Evolutionary conservation across 768 basidiomycete genomes (phyloP).

Genomic region (Mycena olivaceomarginata): DNA sequence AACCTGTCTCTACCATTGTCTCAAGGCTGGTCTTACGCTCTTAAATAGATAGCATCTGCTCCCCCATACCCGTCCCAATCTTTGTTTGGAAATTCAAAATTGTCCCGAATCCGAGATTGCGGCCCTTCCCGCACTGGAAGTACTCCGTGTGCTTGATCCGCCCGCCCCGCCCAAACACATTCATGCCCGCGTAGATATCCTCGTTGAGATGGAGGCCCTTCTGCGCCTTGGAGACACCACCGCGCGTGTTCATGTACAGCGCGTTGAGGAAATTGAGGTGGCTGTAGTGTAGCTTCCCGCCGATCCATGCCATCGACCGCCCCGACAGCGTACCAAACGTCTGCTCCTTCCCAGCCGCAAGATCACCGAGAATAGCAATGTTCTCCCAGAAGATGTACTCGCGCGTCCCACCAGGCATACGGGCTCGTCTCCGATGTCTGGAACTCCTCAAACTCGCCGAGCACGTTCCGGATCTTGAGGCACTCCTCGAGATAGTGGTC

Average conservation of each 20-base stretch:
- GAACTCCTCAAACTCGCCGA: conserved; percentile 98
- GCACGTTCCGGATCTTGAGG: conserved; percentile 97
- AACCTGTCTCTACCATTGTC: too few relatives aligned
- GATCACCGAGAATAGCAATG: conserved; percentile 98
- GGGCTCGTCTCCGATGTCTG: conserved; percentile 90
- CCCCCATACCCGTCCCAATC: conserved; percentile 99
- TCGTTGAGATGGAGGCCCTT: conserved; percentile 99
- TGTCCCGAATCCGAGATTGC: conserved; percentile 99
- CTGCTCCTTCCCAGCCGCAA: conserved; percentile 99
- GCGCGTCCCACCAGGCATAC: conserved; percentile 95
- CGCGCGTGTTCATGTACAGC: conserved; percentile 98
- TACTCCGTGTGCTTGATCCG: conserved; percentile 99
- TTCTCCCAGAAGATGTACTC: conserved; percentile 99
- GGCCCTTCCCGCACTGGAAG: conserved; percentile 99
- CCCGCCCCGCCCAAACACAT: conserved; percentile 96
- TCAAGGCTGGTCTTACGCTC: too few relatives aligned
- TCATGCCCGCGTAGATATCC: conserved; percentile 99
- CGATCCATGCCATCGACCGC: conserved; percentile 96
- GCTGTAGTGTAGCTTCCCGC: conserved; percentile 97
- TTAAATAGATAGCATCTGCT: conserved; percentile 99
- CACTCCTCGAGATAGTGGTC: conserved; percentile 99
- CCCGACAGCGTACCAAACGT: conserved; percentile 99
- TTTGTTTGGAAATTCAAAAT: conserved; percentile 99
- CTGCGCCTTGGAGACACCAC: conserved; percentile 99
- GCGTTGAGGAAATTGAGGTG: conserved; percentile 99